phyloP scores from a whole-genome alignment of 2,329 filamentous ascomycete genomes.

The Coniosporium tulheliwenetii region DNA sequence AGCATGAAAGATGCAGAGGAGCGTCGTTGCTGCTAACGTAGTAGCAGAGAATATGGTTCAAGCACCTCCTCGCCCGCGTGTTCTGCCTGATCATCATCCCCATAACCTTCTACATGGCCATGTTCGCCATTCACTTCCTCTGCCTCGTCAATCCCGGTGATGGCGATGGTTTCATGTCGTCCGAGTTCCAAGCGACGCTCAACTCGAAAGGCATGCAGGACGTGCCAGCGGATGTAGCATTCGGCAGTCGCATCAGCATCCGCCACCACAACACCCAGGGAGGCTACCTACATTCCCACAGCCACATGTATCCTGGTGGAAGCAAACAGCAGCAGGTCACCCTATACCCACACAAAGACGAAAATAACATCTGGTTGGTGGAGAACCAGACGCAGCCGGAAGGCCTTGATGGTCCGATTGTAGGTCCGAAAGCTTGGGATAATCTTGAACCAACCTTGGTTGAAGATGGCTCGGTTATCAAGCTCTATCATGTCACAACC shows the following conservation, averaged over 20 bases:
- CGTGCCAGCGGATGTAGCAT: constrained; percentile 78
- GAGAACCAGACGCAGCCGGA: constrained; percentile 95
- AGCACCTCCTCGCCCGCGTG: constrained; percentile 80
- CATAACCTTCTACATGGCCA: constrained; percentile 77
- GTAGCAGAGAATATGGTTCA: constrained; percentile 60
- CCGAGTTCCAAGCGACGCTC: constrained; percentile 93
- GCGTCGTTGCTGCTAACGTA: not conserved
- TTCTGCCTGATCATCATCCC: constrained; percentile 91
- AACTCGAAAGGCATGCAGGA: constrained; percentile 96
- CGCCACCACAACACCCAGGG: constrained; percentile 96
- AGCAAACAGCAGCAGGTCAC: constrained; percentile 99
- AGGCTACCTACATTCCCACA: constrained; percentile 92
- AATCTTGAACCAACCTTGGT: constrained; percentile 52
- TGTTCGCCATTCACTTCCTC: constrained; percentile 94
- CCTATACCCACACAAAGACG: constrained; percentile 95
- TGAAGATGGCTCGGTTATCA: constrained; percentile 64
- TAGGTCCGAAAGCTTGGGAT: constrained; percentile 76
- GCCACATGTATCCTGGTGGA: constrained; percentile 91
- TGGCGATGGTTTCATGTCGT: constrained; percentile 98
- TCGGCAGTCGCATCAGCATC: constrained; percentile 72
- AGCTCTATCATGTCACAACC: constrained; percentile 70
- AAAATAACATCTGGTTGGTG: constrained; percentile 88
- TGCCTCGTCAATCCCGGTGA: constrained; percentile 91
- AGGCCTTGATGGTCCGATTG: constrained; percentile 58
- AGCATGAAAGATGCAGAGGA: constrained; percentile 12